Evolutionary conservation across 129 eudicot genomes (phyloP), one percentile per base, ranked within the genome.

Genomic region (Calendula officinalis): DNA sequence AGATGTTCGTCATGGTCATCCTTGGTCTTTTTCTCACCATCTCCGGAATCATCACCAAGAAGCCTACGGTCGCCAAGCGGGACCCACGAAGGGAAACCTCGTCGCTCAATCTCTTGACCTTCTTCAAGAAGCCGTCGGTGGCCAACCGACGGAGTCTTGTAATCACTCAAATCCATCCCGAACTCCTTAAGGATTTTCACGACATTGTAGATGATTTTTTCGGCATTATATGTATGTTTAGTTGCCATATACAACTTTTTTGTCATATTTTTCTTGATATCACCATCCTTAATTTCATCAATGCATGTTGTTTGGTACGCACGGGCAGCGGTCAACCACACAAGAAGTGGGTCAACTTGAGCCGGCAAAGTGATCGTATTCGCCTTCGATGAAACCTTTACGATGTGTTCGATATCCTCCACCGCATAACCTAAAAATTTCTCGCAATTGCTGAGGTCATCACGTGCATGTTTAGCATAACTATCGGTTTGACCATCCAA

Each of bases 81-180:
- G 40, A 88, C 69, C 96, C 96, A 87, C 0, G 66, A 52, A 0
- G 86, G 89, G 66, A 40, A 81, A 0, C 79, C 83, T 8, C 75
- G 69, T 3, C 64, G 72, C 5, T 53, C 68, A 8, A 40, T 52
- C 74, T 13, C 41, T 17, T 60, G 46, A 0, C 52, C 71, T 12
- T 67, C 73, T 1, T 60, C 73, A 12, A 77, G 74, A 36, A 83
- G 83, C 47, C 80, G 75, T 2, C 91, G 81, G 17, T 69, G 41
- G 22, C 64, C 73, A 3, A 6, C n/a, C 33, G 70, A 16, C 9
- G 52, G 58, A 6, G 14, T 35, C 4, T 63, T 27, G 32, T 34
- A 53, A 33, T 66, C 45, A 40, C 64, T 22, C 38, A 60, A 3
- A 7, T 73, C 41, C 11, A 81, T 9, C 41, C 73, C 77, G 46